These are phyloP conservation scores for Agaricus subrufescens DNA, from an alignment of 768 basidiomycete genomes.

Conservation along the genomic window DNA sequence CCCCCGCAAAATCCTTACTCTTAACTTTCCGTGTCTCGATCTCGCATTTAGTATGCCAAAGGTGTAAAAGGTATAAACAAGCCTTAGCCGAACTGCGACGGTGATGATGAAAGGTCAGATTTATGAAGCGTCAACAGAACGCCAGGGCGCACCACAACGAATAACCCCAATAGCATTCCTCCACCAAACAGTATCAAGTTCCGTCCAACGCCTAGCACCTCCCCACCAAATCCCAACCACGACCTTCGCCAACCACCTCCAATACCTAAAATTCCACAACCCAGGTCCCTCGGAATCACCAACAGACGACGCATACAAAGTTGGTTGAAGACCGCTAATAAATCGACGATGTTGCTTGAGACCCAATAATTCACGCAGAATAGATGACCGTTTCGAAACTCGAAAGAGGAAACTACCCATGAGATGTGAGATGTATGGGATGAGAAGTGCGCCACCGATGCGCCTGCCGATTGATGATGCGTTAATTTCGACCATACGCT, in stretches of 20 bases:
- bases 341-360: conserved; percentile 7
- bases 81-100: conserved; percentile 50
- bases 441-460: conserved; percentile 64
- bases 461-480: conserved; percentile 61
- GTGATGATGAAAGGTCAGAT: not conserved
- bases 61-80: conserved; percentile 58
- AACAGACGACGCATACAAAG: conserved; percentile 12
- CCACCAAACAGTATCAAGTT: conserved; percentile 76
- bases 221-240: conserved; percentile 46
- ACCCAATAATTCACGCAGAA: conserved; percentile 37
- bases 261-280: conserved; percentile 14
- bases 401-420: conserved; percentile 61
- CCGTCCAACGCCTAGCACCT: conserved; percentile 56
- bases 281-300: conserved; percentile 3
- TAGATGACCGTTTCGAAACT: conserved; percentile 41
- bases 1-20: conserved; percentile 66
- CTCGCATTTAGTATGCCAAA: conserved; percentile 69
- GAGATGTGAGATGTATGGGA: conserved; percentile 59
- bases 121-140: no score
- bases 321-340: conserved; percentile 11
- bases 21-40: conserved; percentile 64
- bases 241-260: conserved; percentile 26
- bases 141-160: conserved; percentile 47
- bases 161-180: conserved; percentile 62
- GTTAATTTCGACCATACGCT: conserved; percentile 55